Evolutionary conservation across 495 filamentous ascomycete species (phyloP), one percentile per base, ranked within the genome.

Genomic region (Tuber magnatum): DNA sequence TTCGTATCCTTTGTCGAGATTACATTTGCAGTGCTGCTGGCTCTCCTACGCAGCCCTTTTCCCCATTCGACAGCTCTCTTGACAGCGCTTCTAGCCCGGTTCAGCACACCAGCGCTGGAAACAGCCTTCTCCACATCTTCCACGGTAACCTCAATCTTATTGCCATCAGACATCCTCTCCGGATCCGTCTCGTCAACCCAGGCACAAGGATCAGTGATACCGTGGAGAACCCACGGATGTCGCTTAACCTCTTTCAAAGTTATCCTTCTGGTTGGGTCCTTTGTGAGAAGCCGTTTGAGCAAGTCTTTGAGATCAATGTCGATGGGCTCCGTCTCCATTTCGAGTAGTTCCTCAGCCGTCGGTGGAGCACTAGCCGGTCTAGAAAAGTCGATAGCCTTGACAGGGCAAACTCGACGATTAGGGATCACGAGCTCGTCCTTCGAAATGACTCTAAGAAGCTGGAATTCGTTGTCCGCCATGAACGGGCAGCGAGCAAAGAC

Each of bases 111-210:
- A 51, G 97, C 89, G 70, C 93, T 93, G 28, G 95, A 91, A 76
- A 99, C 96, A 71, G 95, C 96, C 65, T 88, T 89, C 40, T 92
- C 93, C 75, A 99, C 89, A 83, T 99, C 95, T 79, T 91, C 89
- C 72, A 91, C 91, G 22, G 95, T 94, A 70, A 99, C 92, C 82
- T 97, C 91, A 78, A 99, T 98, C 85, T 90, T 92, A 84, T 92
- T 91, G 76, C 93, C 93, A 73, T 94, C 90, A 75, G 90, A 91
- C 75, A 91, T 91, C 41, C 90, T 88, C 38, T 87, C 90, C 9
- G 94, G 94, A 82, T 99, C 96, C 9, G 93, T 97, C 74, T 97
- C 92, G 78, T 97, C 93, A 24, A 98, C 88, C 95, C 95, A 99
- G 4, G 86, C 85, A 38, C 88, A 85, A 68, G 91, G 88, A 78